Evolutionary conservation across 441 rosid species (phyloP), one percentile per base, ranked within the genome.

Genomic region (Brassica hybrid): DNA sequence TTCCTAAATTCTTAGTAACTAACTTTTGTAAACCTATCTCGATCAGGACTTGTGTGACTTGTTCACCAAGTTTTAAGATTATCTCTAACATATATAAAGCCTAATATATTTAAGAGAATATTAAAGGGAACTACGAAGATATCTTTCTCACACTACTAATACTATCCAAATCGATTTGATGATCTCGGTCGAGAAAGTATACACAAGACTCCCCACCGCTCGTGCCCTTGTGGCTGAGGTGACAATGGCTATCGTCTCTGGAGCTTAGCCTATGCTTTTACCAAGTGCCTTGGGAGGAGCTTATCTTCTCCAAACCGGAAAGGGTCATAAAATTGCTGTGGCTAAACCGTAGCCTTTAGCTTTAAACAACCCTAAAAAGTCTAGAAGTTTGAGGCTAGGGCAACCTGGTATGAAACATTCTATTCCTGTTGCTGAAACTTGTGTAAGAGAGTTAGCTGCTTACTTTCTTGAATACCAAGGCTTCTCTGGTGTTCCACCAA

Each of bases 281-380:
- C 77, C 91, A 2, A 86, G 85, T 63, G 99, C 98, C 7, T 82
- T 91, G 13, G 97, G 99, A 12, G 99, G 98, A 27, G 96, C 96
- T 67, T 93, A 93, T 87, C 85, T 86, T 61, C 74, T 94, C 78
- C 83, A 77, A 52, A 82, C 76, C 48, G 64, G 69, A 43, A 83
- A 79, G 2, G 97, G 91, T 12, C 88, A 86, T 25, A 84, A 76
- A 48, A 87, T 93, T 65, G 99, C 97, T 17, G 89, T 94, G 58
- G 91, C 89, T 66, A 94, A 94, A 78, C 98, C 99, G 81, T 94
- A 94, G 75, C 94, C 97, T 82, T 79, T 92, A 68, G 94, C 96
- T 17, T 74, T 84, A 61, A 91, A 91, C 76, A 94, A 90, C 67
- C 94, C 94, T 1, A 89, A 93, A 84, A 91, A 89, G 43, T 89